A percentile compares a stretch with the other conserved stretches of the same genome.
Evolutionary conservation across 2,329 filamentous ascomycete species (phyloP).

Genomic region (Xylariaceae sp.): DNA sequence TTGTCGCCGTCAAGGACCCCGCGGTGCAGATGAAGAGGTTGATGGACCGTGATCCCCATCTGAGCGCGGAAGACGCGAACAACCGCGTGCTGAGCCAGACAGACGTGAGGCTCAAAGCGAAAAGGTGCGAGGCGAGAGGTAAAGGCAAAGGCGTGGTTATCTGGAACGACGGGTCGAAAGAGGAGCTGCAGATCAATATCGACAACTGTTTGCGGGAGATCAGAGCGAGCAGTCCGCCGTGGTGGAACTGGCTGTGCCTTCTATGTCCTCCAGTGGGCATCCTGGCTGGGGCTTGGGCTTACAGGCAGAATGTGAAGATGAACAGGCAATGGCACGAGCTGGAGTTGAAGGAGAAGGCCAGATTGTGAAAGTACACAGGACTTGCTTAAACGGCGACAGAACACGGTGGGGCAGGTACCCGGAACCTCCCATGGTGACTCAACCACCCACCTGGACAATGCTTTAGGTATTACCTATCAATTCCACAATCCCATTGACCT

Average conservation of each 20-base stretch:
- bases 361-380: constrained; percentile 32
- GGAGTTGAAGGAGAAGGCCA: constrained; percentile 44
- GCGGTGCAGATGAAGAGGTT: constrained; percentile 77
- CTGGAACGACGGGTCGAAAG: constrained; percentile 79
- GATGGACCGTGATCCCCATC: constrained; percentile 66
- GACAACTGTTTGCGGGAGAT: constrained; percentile 60
- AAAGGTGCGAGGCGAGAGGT: constrained; percentile 62
- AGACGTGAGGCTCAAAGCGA: constrained; percentile 78
- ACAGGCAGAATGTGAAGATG: constrained; percentile 65
- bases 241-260: constrained; percentile 75
- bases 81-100: constrained; percentile 83
- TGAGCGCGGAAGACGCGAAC: constrained; percentile 79
- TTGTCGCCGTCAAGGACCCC: constrained; percentile 79
- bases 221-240: constrained; percentile 59
- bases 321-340: constrained; percentile 65
- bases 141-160: constrained; percentile 69
- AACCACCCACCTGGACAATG: too few species aligned
- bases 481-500: too few species aligned
- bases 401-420: neutral
- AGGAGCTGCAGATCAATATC: constrained; percentile 64
- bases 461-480: too few species aligned
- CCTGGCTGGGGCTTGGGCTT: constrained; percentile 62
- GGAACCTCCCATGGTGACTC: neutral
- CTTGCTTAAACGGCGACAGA: neutral
- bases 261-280: constrained; percentile 71